phyloP scores from a whole-genome alignment of 306 rosid genomes.

The Begonia peltatifolia region DNA sequence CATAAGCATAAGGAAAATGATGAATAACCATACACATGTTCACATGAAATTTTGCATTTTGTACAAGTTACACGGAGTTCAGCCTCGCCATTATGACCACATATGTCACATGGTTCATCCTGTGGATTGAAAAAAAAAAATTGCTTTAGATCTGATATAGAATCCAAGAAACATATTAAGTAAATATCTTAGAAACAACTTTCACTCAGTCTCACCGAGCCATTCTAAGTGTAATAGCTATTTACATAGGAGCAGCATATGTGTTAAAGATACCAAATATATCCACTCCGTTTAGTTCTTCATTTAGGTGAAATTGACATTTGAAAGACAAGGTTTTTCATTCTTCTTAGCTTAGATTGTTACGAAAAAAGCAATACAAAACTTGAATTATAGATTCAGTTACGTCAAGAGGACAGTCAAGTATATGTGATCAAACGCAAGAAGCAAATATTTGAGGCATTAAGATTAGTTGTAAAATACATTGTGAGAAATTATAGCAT shows the following conservation, averaged over 20 bases:
- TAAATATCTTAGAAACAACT: not conserved
- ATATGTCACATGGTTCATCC: constrained; percentile 37
- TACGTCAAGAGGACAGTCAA: too few relatives aligned
- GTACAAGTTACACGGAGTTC: constrained; percentile 28
- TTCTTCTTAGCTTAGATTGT: too few relatives aligned
- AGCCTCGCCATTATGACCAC: constrained; percentile 28
- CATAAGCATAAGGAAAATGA: not conserved
- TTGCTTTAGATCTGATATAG: not conserved
- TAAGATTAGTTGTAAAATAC: too few relatives aligned
- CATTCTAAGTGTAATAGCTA: not conserved
- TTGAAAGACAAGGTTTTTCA: too few relatives aligned
- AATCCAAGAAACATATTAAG: not conserved
- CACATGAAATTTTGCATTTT: constrained; percentile 27
- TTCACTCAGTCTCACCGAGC: not conserved
- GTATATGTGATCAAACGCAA: too few relatives aligned
- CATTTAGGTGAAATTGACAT: too few relatives aligned
- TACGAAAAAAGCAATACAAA: too few relatives aligned
- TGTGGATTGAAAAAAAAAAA: constrained; percentile 22
- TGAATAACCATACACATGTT: constrained; percentile 33
- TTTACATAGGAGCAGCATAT: not conserved
- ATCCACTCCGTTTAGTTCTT: too few relatives aligned
- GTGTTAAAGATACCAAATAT: not conserved
- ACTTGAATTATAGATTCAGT: too few relatives aligned
- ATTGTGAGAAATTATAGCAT: too few relatives aligned
- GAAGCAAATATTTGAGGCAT: too few relatives aligned